Evolutionary conservation across 768 basidiomycete genomes (phyloP).

Genomic region (Pisolithus microcarpus): DNA sequence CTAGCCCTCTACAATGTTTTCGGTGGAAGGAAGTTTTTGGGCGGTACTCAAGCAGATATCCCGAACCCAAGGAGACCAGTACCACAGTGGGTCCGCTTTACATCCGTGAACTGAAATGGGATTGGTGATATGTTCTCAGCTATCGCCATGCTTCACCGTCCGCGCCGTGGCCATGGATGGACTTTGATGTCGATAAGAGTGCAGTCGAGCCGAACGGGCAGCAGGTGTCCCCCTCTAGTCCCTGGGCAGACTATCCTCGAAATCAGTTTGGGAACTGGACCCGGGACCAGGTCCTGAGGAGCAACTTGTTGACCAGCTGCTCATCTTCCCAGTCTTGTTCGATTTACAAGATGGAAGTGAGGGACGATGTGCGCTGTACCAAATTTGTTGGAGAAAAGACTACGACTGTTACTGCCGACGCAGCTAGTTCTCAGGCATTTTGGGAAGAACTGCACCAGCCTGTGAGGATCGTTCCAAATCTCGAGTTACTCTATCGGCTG

Average conservation of each 20-base stretch:
- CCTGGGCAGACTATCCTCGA: conserved; percentile 41
- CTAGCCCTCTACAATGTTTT: not conserved
- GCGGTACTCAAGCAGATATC: not conserved
- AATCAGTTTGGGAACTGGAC: conserved; percentile 54
- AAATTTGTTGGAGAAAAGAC: conserved; percentile 1
- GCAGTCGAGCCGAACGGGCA: conserved; percentile 1
- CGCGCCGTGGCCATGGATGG: conserved; percentile 39
- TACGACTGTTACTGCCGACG: conserved; percentile 14
- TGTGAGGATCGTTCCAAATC: conserved; percentile 11
- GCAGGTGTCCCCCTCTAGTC: not conserved
- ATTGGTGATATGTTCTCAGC: conserved; percentile 25
- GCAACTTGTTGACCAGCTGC: conserved; percentile 26
- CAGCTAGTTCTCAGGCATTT: conserved; percentile 5
- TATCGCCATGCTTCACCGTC: conserved; percentile 34
- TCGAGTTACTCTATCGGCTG: not conserved
- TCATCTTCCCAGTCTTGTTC: conserved; percentile 6
- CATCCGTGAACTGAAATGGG: no score
- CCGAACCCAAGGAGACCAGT: conserved; percentile 17
- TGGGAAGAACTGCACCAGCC: conserved; percentile 23
- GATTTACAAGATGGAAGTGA: conserved; percentile 19
- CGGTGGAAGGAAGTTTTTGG: not conserved
- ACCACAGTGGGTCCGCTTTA: conserved; percentile 13
- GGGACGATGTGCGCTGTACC: conserved; percentile 11
- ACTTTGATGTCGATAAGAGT: conserved; percentile 22
- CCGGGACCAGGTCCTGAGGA: conserved; percentile 30